Evolutionary conservation across 2,329 filamentous ascomycete genomes (phyloP), one percentile per base, ranked within the genome.

Genomic region (Ophiostoma australiae): DNA sequence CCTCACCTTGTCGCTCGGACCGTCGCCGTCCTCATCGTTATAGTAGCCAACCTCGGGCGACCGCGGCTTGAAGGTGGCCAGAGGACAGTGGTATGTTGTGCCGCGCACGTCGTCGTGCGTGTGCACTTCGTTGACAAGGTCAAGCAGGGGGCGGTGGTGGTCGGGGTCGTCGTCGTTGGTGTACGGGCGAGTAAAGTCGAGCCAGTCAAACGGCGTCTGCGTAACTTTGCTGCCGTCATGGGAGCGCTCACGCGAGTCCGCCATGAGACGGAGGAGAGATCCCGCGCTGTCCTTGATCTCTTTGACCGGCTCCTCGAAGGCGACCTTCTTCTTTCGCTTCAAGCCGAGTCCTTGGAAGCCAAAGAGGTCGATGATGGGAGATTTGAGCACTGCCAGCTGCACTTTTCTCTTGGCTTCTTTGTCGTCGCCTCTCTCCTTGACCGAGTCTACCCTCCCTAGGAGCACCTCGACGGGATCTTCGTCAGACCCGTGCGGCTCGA

Each of bases 171-270:
- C 58, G 55, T 82, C 79, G 71, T 83, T 86, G 27, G 76, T 73
- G 75, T 89, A 89, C 0, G 82, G 81, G 33, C 72, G 73, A n/a
- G 76, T 76, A 4, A 89, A 79, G 72, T 87, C 82, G 67, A 89
- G 79, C 80, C 84, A 89, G 79, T 89, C 87, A 74, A 85, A 88
- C 1, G 85, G 84, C 70, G 86, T 81, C 78, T 71, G 80, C 27
- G 63, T 39, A 2, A 20, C 23, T 15, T 35, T 65, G 65, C 41
- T 4, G 52, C 41, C 48, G 17, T 66, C 61, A 17, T 27, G 1
- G 2, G 65, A 33, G 27, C 23, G 11, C 20, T n/a, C 4, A 23
- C 35, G 69, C 4, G 61, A 39, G 20, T n/a, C 63, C 13, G 66
- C 39, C 55, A 70, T 31, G 20, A 70, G 48, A n/a, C 66, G 66